These are phyloP conservation scores for Rhodotorula paludigena DNA, from an alignment of 768 basidiomycete genomes.

Conservation along the genomic window DNA sequence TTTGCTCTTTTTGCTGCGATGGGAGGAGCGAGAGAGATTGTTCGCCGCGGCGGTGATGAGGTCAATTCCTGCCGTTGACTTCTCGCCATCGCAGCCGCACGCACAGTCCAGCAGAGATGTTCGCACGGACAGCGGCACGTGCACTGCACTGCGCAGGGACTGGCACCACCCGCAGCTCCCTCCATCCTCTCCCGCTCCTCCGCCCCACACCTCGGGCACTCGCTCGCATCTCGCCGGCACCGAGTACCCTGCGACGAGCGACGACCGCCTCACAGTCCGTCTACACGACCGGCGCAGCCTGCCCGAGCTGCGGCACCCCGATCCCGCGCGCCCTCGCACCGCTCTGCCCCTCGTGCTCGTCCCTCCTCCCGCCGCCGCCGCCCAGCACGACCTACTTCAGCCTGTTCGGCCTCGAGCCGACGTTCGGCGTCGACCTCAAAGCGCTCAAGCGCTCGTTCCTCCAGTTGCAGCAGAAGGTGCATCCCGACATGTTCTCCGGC, in stretches of 20 bases:
- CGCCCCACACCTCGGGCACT: not conserved
- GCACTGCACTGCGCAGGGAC: too few species aligned
- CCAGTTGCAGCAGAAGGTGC: conserved; percentile 47
- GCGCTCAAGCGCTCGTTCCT: conserved; percentile 46
- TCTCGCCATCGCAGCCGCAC: too few species aligned
- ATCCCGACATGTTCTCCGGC: conserved; percentile 49
- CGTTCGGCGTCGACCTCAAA: conserved; percentile 44
- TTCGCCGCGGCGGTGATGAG: too few species aligned
- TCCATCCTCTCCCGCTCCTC: not conserved
- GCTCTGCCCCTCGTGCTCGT: conserved; percentile 45
- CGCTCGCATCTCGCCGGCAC: not conserved
- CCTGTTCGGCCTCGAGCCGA: conserved; percentile 43
- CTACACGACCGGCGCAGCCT: conserved; percentile 30
- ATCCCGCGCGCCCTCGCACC: conserved; percentile 39
- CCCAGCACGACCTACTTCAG: conserved; percentile 43
- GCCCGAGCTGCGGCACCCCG: conserved; percentile 42
- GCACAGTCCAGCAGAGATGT: too few species aligned
- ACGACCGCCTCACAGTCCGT: conserved; percentile 1
- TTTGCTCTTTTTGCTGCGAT: too few species aligned
- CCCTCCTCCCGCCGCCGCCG: conserved; percentile 42
- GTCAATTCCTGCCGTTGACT: too few species aligned
- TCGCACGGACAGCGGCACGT: too few species aligned
- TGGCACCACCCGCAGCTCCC: too few species aligned
- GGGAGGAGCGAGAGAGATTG: too few species aligned
- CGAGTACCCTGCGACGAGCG: not conserved